Conservation (phyloP, 352 stramenopile species). For the Phytophthora citrophthora region DNA sequence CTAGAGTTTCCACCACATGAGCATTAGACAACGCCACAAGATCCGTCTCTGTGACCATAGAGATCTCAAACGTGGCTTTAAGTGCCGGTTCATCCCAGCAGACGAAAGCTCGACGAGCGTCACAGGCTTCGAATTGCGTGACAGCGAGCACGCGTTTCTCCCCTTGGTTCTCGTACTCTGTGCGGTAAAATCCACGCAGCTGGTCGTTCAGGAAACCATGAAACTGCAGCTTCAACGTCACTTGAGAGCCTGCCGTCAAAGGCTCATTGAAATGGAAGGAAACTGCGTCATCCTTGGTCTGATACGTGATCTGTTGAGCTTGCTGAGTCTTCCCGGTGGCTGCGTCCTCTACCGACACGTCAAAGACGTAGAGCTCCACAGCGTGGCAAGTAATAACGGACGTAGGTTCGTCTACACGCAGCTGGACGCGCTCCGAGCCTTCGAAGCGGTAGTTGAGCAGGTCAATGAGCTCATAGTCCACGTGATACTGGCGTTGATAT, state of each 20-base stretch:
- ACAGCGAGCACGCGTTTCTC: slow-evolving; percentile 94
- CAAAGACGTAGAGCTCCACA: slow-evolving; percentile 92
- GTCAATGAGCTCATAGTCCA: slow-evolving; percentile 83
- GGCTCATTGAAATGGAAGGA: slow-evolving; percentile 61
- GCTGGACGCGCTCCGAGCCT: slow-evolving; percentile 58
- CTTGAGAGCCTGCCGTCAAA: slow-evolving; percentile 35
- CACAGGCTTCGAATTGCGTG: slow-evolving; percentile 84
- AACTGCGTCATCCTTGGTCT: slow-evolving; percentile 60
- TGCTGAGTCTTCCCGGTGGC: slow-evolving; percentile 25
- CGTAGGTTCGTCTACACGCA: slow-evolving; percentile 65
- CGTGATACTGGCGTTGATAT: slow-evolving; percentile 47
- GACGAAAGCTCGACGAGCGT: slow-evolving; percentile 94
- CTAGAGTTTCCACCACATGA: slow-evolving; percentile 89
- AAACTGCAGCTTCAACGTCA: slow-evolving; percentile 60
- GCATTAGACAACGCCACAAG: slow-evolving; percentile 97
- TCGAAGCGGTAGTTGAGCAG: slow-evolving; percentile 84
- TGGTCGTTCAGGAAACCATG: slow-evolving; percentile 90
- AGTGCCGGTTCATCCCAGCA: slow-evolving; percentile 98
- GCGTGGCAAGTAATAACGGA: slow-evolving; percentile 92
- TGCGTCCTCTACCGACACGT: slow-evolving; percentile 64
- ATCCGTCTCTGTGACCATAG: slow-evolving; percentile 90
- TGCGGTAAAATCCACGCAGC: slow-evolving; percentile 97
- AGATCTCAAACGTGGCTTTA: slow-evolving; percentile 95
- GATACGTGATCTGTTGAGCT: slow-evolving; percentile 57
- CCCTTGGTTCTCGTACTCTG: slow-evolving; percentile 91